Conservation (phyloP, 331 rosid genomes). For the Malus hybrid region DNA sequence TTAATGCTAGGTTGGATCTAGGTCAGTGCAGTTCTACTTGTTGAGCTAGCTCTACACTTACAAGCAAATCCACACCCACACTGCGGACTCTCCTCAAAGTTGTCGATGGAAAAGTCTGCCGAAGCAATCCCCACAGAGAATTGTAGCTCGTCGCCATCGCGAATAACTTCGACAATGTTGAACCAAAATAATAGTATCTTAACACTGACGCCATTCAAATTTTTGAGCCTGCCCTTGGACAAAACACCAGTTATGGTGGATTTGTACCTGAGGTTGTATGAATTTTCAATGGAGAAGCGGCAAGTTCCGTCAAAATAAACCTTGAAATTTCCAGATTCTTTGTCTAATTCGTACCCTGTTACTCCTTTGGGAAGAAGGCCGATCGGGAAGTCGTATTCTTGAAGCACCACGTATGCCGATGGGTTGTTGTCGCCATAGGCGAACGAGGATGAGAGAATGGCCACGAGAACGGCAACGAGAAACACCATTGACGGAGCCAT, state of each 20-base stretch:
- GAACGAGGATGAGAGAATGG: neutral
- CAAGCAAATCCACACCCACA: slow-evolving; percentile 59
- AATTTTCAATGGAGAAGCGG: slow-evolving; percentile 18
- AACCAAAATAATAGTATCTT: slow-evolving; percentile 44
- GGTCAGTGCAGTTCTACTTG: no score
- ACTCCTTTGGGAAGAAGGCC: slow-evolving; percentile 53
- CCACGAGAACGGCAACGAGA: neutral
- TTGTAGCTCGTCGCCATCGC: slow-evolving; percentile 23
- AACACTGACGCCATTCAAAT: slow-evolving; percentile 40
- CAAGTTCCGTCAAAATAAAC: slow-evolving; percentile 28
- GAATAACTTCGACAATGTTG: slow-evolving; percentile 28
- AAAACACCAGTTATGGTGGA: slow-evolving; percentile 38
- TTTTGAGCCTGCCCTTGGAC: slow-evolving; percentile 24
- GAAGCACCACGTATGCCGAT: slow-evolving; percentile 33
- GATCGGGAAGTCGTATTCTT: slow-evolving; percentile 30
- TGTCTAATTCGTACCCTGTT: slow-evolving; percentile 34
- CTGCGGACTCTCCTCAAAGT: slow-evolving; percentile 40
- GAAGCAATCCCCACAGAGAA: slow-evolving; percentile 49
- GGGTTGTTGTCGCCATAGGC: neutral
- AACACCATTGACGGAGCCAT: neutral
- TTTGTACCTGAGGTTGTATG: slow-evolving; percentile 37
- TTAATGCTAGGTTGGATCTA: no score
- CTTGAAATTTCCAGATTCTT: slow-evolving; percentile 23
- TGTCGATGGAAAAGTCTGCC: slow-evolving; percentile 24
- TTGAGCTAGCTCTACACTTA: neutral